Evolutionary conservation across 169 alveolate genomes (phyloP).

Genomic region (Babesia bigemina): DNA sequence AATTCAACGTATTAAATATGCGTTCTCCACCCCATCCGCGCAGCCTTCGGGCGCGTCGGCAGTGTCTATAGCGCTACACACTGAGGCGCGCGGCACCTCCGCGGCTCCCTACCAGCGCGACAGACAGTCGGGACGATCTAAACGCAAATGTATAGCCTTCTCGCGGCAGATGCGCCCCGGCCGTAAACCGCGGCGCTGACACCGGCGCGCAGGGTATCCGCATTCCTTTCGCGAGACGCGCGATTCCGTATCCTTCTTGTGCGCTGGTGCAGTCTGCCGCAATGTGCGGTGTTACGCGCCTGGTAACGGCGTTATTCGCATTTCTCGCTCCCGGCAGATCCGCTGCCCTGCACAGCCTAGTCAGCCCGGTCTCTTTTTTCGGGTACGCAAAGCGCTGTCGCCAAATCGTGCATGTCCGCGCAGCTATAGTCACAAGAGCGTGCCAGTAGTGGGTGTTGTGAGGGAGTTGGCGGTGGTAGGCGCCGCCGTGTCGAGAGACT

Average conservation of each 20-base stretch:
- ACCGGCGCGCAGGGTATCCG: too few relatives aligned
- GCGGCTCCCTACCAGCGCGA: neutral
- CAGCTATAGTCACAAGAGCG: conserved; percentile 12
- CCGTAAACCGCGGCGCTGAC: too few relatives aligned
- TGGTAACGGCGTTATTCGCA: neutral
- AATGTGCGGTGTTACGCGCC: neutral
- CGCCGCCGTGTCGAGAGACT: neutral
- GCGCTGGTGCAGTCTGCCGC: neutral
- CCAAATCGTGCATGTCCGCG: too few relatives aligned
- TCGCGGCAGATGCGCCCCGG: too few relatives aligned
- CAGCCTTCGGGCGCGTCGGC: neutral
- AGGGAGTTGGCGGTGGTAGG: conserved; percentile 31
- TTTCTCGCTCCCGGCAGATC: too few relatives aligned
- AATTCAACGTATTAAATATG: neutral
- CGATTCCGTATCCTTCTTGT: neutral
- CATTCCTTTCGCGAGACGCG: neutral
- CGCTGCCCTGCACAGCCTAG: neutral
- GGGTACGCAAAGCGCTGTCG: conserved; percentile 24
- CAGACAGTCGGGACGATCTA: neutral
- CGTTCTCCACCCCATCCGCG: conserved; percentile 17
- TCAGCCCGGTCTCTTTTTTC: conserved; percentile 42
- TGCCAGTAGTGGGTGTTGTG: conserved; percentile 31
- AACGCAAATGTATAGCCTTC: too few relatives aligned
- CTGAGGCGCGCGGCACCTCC: neutral
- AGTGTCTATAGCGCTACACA: conserved; percentile 17